Evolutionary conservation across 1,284 basidiomycete genomes (phyloP), one percentile per base, ranked within the genome.

Genomic region (Sporisorium iseilematis-ciliati): DNA sequence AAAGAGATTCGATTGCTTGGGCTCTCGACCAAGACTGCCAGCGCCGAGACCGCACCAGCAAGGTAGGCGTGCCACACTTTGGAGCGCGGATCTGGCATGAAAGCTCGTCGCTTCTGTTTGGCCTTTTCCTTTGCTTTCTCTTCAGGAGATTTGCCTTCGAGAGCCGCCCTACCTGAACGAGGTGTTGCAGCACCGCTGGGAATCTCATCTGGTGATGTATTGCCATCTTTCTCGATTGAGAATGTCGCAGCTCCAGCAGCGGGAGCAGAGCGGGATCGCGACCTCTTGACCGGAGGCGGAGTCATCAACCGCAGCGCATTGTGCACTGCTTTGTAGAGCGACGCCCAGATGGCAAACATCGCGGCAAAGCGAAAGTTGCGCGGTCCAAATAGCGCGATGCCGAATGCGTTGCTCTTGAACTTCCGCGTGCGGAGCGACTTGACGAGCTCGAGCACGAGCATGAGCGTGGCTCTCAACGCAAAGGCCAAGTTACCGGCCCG

Each of bases 11-110:
- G 88, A 48, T 92, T 87, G 2, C 88, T 88, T 63, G 88, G 88
- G 79, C 90, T 92, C 87, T 97, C 94, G 84, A 92, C 93, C 82
- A 93, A 87, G 48, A 98, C 89, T 0, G 92, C 92, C n/a, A 93
- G 76, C 7, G 91, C 91, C 0, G 92, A 92, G 26, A 95, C 82
- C 0, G 92, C 90, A 16, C 95, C 95, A 2, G 96, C 94, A 6
- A 93, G 85, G 0, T 93, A 91, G 1, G 95, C 91, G 82, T 98
- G 93, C 95, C 95, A 98, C 73, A 91, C 87, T 71, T 87, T 80
- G 50, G 75, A 77, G 50, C 83, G 75, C 3, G 83, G 83, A 58
- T 83, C 82, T 3, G 64, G 75, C 70, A 79, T 75, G 31, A 82
- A 84, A 14, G 82, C 69, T 14, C 72, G 63, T 14, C 73, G 72